phyloP scores from a whole-genome alignment of 208 protist species.

The Angomonas deanei region DNA sequence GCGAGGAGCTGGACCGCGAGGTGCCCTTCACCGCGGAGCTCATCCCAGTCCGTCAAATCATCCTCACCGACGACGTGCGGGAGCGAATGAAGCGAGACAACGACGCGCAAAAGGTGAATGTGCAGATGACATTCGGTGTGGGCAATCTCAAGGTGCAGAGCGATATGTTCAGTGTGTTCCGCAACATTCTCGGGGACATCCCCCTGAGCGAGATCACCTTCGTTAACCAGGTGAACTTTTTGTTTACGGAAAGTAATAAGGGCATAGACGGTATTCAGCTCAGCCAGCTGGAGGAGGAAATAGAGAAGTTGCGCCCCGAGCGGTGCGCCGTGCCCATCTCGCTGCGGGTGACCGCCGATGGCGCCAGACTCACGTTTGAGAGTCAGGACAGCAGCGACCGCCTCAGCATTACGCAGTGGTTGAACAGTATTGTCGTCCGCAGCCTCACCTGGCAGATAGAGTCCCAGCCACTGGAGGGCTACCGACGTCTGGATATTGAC shows the following conservation, averaged over 20 bases:
- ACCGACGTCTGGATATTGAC: constrained; percentile 49
- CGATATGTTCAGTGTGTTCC: constrained; percentile 87
- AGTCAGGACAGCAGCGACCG: constrained; percentile 35
- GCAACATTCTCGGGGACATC: constrained; percentile 43
- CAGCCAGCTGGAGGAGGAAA: constrained; percentile 27
- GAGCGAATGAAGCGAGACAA: constrained; percentile 64
- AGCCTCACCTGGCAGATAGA: constrained; percentile 75
- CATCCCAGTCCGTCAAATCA: constrained; percentile 69
- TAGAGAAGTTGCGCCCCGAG: constrained; percentile 68
- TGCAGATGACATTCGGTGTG: constrained; percentile 52
- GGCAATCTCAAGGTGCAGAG: constrained; percentile 76
- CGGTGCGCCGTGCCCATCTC: constrained; percentile 38
- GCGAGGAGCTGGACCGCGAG: constrained; percentile 68
- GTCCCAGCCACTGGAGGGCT: constrained; percentile 37
- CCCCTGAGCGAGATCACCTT: constrained; percentile 66
- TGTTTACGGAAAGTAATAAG: constrained; percentile 59
- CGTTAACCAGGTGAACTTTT: constrained; percentile 63
- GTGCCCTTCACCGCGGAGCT: constrained; percentile 77
- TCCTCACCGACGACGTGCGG: constrained; percentile 39
- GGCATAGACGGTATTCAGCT: constrained; percentile 62
- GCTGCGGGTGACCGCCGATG: constrained; percentile 24
- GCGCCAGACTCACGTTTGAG: constrained; percentile 50
- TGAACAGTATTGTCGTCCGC: constrained; percentile 61
- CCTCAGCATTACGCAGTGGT: constrained; percentile 58
- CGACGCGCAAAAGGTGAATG: constrained; percentile 66